Conservation (phyloP, 345 rosid genomes). For the Microthlaspi erraticum region DNA sequence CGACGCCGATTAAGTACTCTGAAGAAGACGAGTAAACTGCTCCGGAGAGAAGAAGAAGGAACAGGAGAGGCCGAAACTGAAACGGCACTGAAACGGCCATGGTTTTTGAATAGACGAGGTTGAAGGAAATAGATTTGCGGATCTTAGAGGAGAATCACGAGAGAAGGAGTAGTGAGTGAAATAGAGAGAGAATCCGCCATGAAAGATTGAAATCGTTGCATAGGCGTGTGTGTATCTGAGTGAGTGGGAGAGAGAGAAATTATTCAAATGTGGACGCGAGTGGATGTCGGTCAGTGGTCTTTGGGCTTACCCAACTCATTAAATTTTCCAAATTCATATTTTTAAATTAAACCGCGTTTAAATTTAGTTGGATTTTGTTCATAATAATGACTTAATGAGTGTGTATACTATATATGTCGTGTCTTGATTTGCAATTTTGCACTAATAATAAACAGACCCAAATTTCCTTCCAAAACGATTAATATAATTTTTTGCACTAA, state of each 20-base stretch:
- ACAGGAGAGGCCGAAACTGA: background rate
- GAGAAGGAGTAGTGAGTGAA: slow-evolving; percentile 9
- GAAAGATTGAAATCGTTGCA: slow-evolving; percentile 13
- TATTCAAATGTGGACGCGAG: slow-evolving; percentile 43
- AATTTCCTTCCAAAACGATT: no score
- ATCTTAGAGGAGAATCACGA: slow-evolving; percentile 13
- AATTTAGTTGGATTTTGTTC: no score
- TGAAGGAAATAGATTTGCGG: background rate
- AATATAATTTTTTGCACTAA: no score
- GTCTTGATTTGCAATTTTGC: no score
- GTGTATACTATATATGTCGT: no score
- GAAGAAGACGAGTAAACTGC: slow-evolving; percentile 41
- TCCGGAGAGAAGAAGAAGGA: background rate
- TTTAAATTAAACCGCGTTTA: background rate
- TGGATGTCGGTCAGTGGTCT: slow-evolving; percentile 37
- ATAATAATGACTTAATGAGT: no score
- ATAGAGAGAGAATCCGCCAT: slow-evolving; percentile 34
- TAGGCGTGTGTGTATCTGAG: slow-evolving; percentile 9
- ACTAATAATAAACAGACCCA: no score
- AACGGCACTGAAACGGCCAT: slow-evolving; percentile 15
- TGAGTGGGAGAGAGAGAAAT: slow-evolving; percentile 24
- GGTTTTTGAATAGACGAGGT: background rate
- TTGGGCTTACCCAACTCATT: background rate
- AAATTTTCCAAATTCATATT: background rate
- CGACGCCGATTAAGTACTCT: slow-evolving; percentile 79